Base-by-base conservation (phyloP, 306 rosid genomes). In the Quercus suber region DNA sequence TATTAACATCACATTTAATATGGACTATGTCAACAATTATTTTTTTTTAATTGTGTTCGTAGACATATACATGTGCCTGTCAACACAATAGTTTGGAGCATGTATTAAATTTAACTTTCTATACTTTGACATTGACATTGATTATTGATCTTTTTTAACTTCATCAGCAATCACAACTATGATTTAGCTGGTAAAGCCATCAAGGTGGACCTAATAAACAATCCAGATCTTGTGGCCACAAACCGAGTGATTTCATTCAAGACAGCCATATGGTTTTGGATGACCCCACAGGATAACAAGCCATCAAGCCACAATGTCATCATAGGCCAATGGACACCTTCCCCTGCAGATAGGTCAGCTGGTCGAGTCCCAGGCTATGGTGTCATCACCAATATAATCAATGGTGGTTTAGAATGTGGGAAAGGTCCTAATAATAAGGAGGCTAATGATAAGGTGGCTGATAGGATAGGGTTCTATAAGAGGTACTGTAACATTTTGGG, bases 241-340 rank as follows among this genome's bases (percentile, higher is more conserved):
- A 74, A 88, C 63, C 30, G 88, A 0, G 79, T 81, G 5, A 55
- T 90, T 12, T 84, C 93, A 0, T 92, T 92, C 86, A 87, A 84
- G 84, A 82, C 91, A 3, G 93, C 94, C 1, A 8, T 92, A 3
- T 92, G 97, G 94, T 92, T 89, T 80, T 89, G 94, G 97, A 85
- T 92, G 97, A 92, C 91, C 0, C 73, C 87, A 0, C 94, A 89
- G 25, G 86, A 73, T 2, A 88, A 86, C 5, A 89, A 85, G 76
- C 97, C 94, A 0, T 92, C 97, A 0, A 79, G 91, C 71, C 97
- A 89, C 49, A 77, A 89, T 75, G 91, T 89, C 35, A 86, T 89
- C 56, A 77, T 80, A 0, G 84, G 85, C 0, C n/a, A 43, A 11
- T 89, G 92, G 92, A 78, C 4, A 6, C 92, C 92, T 0, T 92